phyloP scores from a whole-genome alignment of 2,329 filamentous ascomycete genomes.

The Colletotrichum sp. region DNA sequence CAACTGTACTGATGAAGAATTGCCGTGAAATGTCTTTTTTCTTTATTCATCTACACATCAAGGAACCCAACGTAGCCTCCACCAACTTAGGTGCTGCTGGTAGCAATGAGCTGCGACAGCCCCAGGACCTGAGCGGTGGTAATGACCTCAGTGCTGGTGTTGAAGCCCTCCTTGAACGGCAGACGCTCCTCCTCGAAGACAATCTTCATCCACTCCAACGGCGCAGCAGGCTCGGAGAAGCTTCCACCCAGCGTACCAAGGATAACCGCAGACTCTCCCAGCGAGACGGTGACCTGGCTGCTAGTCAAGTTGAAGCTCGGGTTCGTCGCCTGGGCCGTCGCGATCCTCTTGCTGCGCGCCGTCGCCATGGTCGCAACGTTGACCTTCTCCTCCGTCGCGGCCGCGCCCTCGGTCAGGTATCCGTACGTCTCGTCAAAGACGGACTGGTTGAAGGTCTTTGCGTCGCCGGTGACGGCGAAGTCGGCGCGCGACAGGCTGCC shows the following conservation, averaged over 20 bases:
- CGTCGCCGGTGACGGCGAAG: conserved; percentile 30
- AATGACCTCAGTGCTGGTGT: background rate
- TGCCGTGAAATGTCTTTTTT: background rate
- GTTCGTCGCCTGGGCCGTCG: conserved; percentile 22
- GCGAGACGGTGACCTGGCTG: conserved; percentile 25
- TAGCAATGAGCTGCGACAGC: conserved; percentile 6
- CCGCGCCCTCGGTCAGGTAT: conserved; percentile 17
- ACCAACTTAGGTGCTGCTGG: background rate
- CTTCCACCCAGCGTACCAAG: conserved; percentile 22
- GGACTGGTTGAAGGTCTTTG: conserved; percentile 30
- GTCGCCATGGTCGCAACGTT: conserved; percentile 29
- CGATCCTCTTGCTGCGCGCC: conserved; percentile 30
- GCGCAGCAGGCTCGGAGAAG: conserved; percentile 10
- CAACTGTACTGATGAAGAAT: background rate
- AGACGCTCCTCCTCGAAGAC: conserved; percentile 16
- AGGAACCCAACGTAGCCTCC: background rate
- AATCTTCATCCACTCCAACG: conserved; percentile 9
- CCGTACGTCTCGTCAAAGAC: conserved; percentile 27
- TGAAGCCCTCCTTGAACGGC: conserved; percentile 14
- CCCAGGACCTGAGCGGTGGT: conserved; percentile 8
- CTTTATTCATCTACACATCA: background rate
- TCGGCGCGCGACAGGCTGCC: conserved; percentile 33
- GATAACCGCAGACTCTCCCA: conserved; percentile 24
- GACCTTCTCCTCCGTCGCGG: conserved; percentile 23
- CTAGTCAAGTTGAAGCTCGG: conserved; percentile 3